Percentiles rank a stretch among this genome's conserved stretches.
These are phyloP conservation scores for Hemisphaericaspora subhashii DNA, from an alignment of 1,139 yeast genomes.

Conservation along the genomic window DNA sequence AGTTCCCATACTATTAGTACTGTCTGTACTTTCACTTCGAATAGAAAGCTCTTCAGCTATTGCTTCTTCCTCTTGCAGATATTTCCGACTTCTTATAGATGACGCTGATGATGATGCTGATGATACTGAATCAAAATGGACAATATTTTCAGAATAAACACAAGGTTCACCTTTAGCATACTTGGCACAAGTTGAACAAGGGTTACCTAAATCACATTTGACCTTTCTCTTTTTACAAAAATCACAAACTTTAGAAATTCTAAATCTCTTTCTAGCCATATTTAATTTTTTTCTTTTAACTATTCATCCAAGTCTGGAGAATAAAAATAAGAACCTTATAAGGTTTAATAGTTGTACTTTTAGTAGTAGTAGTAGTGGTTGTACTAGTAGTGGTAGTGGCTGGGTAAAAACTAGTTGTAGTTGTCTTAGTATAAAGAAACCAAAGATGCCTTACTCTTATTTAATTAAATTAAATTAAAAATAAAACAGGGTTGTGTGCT, in stretches of 20 bases:
- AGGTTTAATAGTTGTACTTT: no score
- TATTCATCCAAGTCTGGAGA: no score
- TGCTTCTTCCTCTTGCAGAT: constrained; percentile 5
- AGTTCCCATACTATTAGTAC: not conserved
- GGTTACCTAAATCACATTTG: constrained; percentile 42
- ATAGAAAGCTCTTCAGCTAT: constrained; percentile 5
- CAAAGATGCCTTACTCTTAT: no score
- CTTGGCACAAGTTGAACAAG: constrained; percentile 43
- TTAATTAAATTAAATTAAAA: no score
- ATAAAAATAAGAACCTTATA: no score
- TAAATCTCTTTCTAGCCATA: constrained; percentile 27
- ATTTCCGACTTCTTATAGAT: not conserved
- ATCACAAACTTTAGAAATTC: constrained; percentile 39
- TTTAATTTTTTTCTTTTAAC: not conserved
- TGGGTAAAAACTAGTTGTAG: no score
- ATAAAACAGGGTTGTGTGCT: no score
- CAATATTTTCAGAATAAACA: constrained; percentile 16
- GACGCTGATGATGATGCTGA: not conserved
- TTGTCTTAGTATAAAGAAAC: no score
- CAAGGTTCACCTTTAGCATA: constrained; percentile 31
- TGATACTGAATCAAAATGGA: constrained; percentile 1
- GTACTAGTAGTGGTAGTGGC: no score
- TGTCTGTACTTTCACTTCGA: constrained; percentile 1
- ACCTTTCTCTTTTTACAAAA: constrained; percentile 45
- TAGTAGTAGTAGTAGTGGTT: no score